phyloP scores from a whole-genome alignment of 352 stramenopile species.

The Thalassiosira livingstoniorum region DNA sequence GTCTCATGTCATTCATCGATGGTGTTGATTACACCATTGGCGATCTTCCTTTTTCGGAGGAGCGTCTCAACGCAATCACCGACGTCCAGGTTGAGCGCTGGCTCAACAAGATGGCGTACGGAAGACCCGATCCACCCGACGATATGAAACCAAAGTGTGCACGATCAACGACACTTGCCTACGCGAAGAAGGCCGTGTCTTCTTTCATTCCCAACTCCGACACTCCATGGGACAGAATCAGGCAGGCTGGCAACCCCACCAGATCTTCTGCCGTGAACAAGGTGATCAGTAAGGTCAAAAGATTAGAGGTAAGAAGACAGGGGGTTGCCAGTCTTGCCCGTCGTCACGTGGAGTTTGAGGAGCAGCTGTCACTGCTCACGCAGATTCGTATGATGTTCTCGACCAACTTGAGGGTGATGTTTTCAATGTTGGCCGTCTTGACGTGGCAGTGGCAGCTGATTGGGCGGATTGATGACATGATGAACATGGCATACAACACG shows the following conservation, averaged over 20 bases:
- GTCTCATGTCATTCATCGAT: slow-evolving; percentile 1
- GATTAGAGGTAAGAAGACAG: background rate
- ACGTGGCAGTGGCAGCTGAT: too few species aligned
- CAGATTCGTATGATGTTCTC: too few species aligned
- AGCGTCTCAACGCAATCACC: background rate
- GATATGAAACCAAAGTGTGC: background rate
- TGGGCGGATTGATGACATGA: too few species aligned
- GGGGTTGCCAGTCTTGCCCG: background rate
- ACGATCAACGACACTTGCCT: background rate
- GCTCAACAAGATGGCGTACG: background rate
- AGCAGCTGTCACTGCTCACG: background rate
- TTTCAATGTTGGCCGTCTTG: background rate
- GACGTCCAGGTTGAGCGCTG: background rate
- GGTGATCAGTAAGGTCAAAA: background rate
- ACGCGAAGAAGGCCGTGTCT: background rate
- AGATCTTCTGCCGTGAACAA: background rate
- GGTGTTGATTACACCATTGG: background rate
- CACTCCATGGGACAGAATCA: background rate
- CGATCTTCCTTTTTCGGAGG: background rate
- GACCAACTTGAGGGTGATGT: background rate
- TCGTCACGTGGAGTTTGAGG: background rate
- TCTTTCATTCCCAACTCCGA: background rate
- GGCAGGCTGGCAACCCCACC: background rate
- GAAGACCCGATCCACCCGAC: background rate
- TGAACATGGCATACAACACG: background rate